Evolutionary conservation across 768 basidiomycete species (phyloP), one percentile per base, ranked within the genome.

Genomic region (Xerocomus brunneocitrinus): DNA sequence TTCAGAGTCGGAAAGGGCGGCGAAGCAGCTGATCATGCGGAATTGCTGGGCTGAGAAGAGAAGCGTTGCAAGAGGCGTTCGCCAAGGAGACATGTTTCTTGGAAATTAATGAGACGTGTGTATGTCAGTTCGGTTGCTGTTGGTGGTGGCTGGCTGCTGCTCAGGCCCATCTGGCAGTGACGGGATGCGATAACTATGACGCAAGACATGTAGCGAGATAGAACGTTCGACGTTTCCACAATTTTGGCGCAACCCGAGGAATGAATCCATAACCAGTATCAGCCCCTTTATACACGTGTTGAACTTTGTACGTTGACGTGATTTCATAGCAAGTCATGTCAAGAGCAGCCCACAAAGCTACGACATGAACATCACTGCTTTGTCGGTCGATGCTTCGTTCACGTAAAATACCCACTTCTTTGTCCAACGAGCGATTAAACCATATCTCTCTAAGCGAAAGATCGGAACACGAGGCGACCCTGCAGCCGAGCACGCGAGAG

Each of bases 21-120:
- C 62, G 1, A 67, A 66, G 13, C 63, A 57, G 10, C 52, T 66
- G 1, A 67, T 66, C 12, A 54, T 48, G 58, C 59, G 64, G 39
- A 67, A 67, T 48, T 67, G 65, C 31, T 65, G 63, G 63, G 58
- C 60, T 2, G 62, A 62, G 35, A 65, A 62, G 47, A 58, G 62
- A 52, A 58, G 55, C 5, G 46, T 54, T 50, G 60, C 53, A 8
- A 60, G 65, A 36, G 66, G 64, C 48, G 22, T 14, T 44, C 62
- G 44, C 43, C 62, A 58, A 57, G 65, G 64, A 50, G 65, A 65
- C 58, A 57, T 65, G 54, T 51, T 64, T 16, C 47, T 58, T 55
- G 54, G 56, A 65, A 56, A 67, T 65, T 65, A 65, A 67, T 58
- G 41, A 58, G 56, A 54, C 55, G 44, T 57, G 55, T 47, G 57